phyloP scores from a whole-genome alignment of 2,329 filamentous ascomycete genomes.

The Trichoderma lentiforme region DNA sequence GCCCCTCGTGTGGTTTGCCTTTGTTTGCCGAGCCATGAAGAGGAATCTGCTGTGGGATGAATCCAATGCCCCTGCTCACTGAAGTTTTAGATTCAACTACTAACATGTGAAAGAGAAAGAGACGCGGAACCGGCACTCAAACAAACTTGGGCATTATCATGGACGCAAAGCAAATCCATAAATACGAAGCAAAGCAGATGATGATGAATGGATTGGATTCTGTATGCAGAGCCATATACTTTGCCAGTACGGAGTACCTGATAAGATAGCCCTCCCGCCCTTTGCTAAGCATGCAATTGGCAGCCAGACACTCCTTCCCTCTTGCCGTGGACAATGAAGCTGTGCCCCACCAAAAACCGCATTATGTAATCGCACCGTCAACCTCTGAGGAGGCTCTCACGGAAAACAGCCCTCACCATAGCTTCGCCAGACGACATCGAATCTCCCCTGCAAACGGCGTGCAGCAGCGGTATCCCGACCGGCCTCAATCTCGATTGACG shows the following conservation, averaged over 20 bases:
- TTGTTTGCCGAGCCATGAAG: not conserved
- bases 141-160: not conserved
- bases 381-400: slow-evolving; percentile 15
- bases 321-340: not conserved
- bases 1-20: not conserved
- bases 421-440: slow-evolving; percentile 7
- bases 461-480: slow-evolving; percentile 2
- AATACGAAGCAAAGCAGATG: not conserved
- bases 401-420: slow-evolving; percentile 14
- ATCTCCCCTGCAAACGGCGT: slow-evolving; percentile 1
- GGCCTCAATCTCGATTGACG: not conserved
- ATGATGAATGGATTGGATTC: not conserved
- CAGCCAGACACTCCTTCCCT: not conserved
- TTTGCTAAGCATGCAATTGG: not conserved
- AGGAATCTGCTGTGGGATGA: not conserved
- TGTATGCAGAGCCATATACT: not conserved
- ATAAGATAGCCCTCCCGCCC: not conserved
- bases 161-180: not conserved
- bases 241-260: not conserved
- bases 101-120: not conserved
- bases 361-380: slow-evolving; percentile 14
- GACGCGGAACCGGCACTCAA: not conserved
- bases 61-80: not conserved
- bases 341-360: not conserved
- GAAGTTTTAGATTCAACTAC: not conserved